Evolutionary conservation across 495 filamentous ascomycete genomes (phyloP), one percentile per base, ranked within the genome.

Genomic region (Talaromyces thailandensis): DNA sequence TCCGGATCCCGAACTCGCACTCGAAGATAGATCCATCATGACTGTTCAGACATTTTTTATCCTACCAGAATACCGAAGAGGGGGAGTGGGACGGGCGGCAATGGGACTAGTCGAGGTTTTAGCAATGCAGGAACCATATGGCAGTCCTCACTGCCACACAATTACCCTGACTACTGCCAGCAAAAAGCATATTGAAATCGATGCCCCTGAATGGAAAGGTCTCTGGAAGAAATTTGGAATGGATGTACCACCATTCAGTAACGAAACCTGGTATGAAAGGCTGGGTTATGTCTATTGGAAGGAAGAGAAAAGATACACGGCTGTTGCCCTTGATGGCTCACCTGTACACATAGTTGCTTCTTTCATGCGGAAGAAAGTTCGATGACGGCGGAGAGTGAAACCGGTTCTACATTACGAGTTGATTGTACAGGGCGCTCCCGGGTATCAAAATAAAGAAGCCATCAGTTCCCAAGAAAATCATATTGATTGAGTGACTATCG

Each of bases 11-110:
- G 61, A 68, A 24, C 25, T 69, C 6, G 67, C 70, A 6, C 43
- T 59, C 0, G 59, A 56, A 12, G 62, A 69, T 35, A 66, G 58
- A 9, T 62, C 63, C 2, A 50, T 69, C 21, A 70, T 71, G 18
- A 72, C 70, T 66, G 65, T 74, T 11, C 72, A 70, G 31, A 63
- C 66, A 9, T 72, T 74, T 26, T 74, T 68, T 21, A 62, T 74
- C 0, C 29, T 43, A 1, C 65, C 56, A 3, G 31, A 61, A 7
- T 35, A 67, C 21, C 71, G 71, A 31, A 63, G 69, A 29, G 50
- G 65, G 16, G 71, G 71, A 5, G 56, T 70, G n/a, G 71, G 71
- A 1, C 64, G 70, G 28, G 65, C 66, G 5, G 70, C 70, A 25
- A 70, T 74, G 69, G 64, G 71, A 48, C 62, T 64, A 24, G 63